phyloP scores from a whole-genome alignment of 1,139 yeast genomes.

The Blastobotrys proliferans region DNA sequence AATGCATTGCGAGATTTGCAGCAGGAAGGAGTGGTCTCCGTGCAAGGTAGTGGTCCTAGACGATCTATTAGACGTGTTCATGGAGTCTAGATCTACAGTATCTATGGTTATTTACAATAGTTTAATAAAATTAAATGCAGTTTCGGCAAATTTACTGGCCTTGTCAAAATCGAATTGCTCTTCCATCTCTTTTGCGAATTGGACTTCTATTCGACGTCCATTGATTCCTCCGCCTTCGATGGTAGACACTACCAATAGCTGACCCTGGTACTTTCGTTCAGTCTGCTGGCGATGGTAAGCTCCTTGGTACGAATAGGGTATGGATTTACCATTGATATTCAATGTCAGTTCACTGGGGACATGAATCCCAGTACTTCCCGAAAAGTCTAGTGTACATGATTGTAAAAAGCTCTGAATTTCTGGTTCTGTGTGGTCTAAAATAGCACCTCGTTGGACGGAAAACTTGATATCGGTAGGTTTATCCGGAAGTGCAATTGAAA shows the following conservation, averaged over 20 bases:
- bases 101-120: background rate
- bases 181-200: conserved; percentile 40
- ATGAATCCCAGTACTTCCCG: conserved; percentile 37
- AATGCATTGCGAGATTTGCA: conserved; percentile 66
- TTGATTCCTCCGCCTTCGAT: conserved; percentile 57
- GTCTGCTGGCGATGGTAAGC: conserved; percentile 44
- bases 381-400: conserved; percentile 40
- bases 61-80: conserved; percentile 55
- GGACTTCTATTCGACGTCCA: conserved; percentile 49
- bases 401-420: conserved; percentile 39
- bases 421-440: conserved; percentile 35
- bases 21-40: conserved; percentile 69
- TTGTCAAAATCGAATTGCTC: background rate
- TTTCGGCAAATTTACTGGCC: background rate
- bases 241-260: conserved; percentile 44
- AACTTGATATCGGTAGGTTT: conserved; percentile 44
- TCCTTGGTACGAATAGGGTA: conserved; percentile 44
- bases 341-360: conserved; percentile 42
- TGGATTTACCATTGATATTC: conserved; percentile 36
- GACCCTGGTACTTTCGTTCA: conserved; percentile 38
- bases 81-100: conserved; percentile 12
- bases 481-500: conserved; percentile 42
- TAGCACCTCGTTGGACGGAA: conserved; percentile 37
- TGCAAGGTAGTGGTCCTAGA: conserved; percentile 70
- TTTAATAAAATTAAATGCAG: conserved; percentile 2